phyloP scores from a whole-genome alignment of 192 early-diverging fungal species.

The Piromyces finnis region DNA sequence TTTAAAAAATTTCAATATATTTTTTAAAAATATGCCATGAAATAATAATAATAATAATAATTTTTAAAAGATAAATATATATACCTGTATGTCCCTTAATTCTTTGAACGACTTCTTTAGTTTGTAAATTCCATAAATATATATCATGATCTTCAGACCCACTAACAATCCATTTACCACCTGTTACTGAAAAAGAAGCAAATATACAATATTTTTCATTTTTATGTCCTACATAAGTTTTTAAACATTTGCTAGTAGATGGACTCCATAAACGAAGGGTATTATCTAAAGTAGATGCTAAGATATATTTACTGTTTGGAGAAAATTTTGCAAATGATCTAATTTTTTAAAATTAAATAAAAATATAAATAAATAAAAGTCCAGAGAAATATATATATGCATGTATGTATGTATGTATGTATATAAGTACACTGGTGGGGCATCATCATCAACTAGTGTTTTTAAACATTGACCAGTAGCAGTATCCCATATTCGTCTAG shows the following conservation, averaged over 20 bases:
- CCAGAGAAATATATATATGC: neutral
- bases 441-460: conserved; percentile 88
- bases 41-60: too few species aligned
- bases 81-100: conserved; percentile 83
- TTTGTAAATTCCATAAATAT: conserved; percentile 97
- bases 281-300: conserved; percentile 83
- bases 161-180: conserved; percentile 88
- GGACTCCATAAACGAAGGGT: conserved; percentile 90
- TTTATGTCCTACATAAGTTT: conserved; percentile 77
- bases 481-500: conserved; percentile 94
- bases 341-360: neutral
- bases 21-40: too few species aligned
- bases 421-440: conserved; percentile 66
- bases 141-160: conserved; percentile 87
- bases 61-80: too few species aligned
- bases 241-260: conserved; percentile 87
- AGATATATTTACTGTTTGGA: conserved; percentile 95
- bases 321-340: conserved; percentile 94
- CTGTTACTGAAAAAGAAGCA: conserved; percentile 80
- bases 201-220: conserved; percentile 89
- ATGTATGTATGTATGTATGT: neutral
- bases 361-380: too few species aligned
- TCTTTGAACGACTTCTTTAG: conserved; percentile 81
- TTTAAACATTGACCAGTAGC: conserved; percentile 94
- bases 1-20: too few species aligned